Evolutionary conservation across 2,329 filamentous ascomycete species (phyloP), one percentile per base, ranked within the genome.

Genomic region (Scolecobasidium constrictum): DNA sequence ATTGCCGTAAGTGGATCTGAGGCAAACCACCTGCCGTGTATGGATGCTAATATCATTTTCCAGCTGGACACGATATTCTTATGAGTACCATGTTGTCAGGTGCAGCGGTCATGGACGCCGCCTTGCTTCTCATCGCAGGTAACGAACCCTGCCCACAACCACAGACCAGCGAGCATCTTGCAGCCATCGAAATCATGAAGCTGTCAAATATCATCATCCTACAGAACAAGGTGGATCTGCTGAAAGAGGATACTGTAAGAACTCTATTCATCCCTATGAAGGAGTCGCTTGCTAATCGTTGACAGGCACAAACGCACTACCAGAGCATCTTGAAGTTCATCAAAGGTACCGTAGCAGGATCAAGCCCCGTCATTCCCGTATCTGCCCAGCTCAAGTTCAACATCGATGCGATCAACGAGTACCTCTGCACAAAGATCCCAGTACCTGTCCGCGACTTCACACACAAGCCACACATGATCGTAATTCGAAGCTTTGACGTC

Each of bases 1-100:
- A 34, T 35, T 17, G 44, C 20, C 44, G 26, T 31, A 31, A 31
- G 26, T 31, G 9, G 26, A 7, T 9, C 26, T 7, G 26, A n/a
- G 26, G 26, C 26, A 9, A 31, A n/a, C 20, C 31, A 20, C 22
- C n/a, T 38, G 6, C 18, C 20, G 13, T n/a, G 26, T 39, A 44
- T 20, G 6, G 21, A 15, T n/a, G 26, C 26, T 31, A 31, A 31
- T n/a, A 31, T n/a, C 26, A 31, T 7, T 7, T n/a, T 31, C 9
- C n/a, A 31, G 26, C 92, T 45, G 92, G 92, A 66, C 92, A 98
- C 85, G 92, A 98, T 70, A 98, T 98, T 87, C 88, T 98, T 64
- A 98, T 98, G 92, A 96, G 90, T 69, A 98, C 92, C 56, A 98
- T 98, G 92, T 81, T 98, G 74, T 98, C 92, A 60, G 92, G 92